Evolutionary conservation across 1,139 yeast species (phyloP), one percentile per base, ranked within the genome.

Genomic region (Hemisphaericaspora xylanilytica): DNA sequence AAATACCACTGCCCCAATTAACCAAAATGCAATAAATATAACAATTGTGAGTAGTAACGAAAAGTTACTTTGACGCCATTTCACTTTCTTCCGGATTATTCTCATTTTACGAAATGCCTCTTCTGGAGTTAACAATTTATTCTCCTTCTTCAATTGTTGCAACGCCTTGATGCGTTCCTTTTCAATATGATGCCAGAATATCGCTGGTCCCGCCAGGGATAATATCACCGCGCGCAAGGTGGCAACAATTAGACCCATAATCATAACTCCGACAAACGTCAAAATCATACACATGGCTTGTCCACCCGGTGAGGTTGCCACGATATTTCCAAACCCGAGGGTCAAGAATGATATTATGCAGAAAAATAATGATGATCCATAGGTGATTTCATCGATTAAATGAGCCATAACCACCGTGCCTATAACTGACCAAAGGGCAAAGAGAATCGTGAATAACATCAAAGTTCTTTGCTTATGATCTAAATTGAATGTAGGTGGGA

Each of bases 301-400:
- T 0, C 83, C 72, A 0, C 77, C 77, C 2, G 70, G 62, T 1
- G 72, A 58, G 0, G 47, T 28, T 0, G 95, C 90, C 0, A 70
- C 63, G 26, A 82, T 69, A 51, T 85, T 94, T 25, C 96, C 96
- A 15, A 83, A 66, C 0, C 96, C 96, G 32, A 88, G 74, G 1
- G 96, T 88, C 33, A 85, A 63, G 26, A 84, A 64, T 0, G 94
- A 80, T 0, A 85, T 88, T 14, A 78, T 73, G 51, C 88, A 80
- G 55, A 73, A 86, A 55, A 85, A 87, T 31, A 86, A 57, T 0
- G 85, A 77, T 20, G 78, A 70, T 0, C 90, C 87, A 52, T 74
- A 85, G 1, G 73, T 55, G 1, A 77, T 45, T 2, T 47, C 59
- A 0, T 45, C 47, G 2, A 67, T 53, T 40, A 69, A 51, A 16